Conservation (phyloP, 2,329 filamentous ascomycete species). For the Polychaeton citri region DNA sequence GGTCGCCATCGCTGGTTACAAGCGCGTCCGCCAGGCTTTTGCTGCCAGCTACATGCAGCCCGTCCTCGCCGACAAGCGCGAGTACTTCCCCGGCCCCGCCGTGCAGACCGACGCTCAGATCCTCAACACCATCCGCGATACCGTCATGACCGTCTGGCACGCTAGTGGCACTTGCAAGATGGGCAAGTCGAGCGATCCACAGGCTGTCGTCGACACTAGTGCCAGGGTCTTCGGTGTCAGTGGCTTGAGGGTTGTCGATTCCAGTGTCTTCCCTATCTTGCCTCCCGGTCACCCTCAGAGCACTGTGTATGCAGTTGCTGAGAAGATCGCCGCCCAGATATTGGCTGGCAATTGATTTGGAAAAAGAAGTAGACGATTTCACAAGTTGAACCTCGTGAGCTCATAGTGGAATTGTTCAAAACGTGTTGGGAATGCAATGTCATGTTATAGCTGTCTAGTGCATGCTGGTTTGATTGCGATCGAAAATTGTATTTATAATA, state of each 20-base stretch:
- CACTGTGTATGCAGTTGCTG: conserved; percentile 7
- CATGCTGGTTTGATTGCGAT: too few relatives aligned
- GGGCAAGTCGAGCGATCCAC: conserved; percentile 7
- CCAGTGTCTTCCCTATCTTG: conserved; percentile 14
- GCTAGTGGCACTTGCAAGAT: conserved; percentile 15
- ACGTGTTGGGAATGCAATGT: too few relatives aligned
- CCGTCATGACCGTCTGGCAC: conserved; percentile 7
- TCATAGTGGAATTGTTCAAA: too few relatives aligned
- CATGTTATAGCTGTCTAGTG: too few relatives aligned
- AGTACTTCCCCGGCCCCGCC: conserved; percentile 8
- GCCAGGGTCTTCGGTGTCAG: conserved; percentile 13
- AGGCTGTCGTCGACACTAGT: conserved; percentile 13
- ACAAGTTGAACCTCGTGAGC: too few relatives aligned
- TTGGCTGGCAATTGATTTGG: too few relatives aligned
- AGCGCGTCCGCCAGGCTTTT: conserved; percentile 4
- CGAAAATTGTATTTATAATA: too few relatives aligned
- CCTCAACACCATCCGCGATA: conserved; percentile 6
- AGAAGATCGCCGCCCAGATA: too few relatives aligned
- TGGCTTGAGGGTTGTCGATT: conserved; percentile 16
- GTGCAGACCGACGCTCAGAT: conserved; percentile 9
- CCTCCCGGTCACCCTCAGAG: conserved; percentile 6
- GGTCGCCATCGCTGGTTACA: conserved; percentile 3
- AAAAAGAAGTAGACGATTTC: too few relatives aligned
- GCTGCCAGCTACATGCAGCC: background rate
- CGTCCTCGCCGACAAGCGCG: conserved; percentile 1